Conservation (phyloP, 805 yeast genomes). For the Dipodascus geniculatus region DNA sequence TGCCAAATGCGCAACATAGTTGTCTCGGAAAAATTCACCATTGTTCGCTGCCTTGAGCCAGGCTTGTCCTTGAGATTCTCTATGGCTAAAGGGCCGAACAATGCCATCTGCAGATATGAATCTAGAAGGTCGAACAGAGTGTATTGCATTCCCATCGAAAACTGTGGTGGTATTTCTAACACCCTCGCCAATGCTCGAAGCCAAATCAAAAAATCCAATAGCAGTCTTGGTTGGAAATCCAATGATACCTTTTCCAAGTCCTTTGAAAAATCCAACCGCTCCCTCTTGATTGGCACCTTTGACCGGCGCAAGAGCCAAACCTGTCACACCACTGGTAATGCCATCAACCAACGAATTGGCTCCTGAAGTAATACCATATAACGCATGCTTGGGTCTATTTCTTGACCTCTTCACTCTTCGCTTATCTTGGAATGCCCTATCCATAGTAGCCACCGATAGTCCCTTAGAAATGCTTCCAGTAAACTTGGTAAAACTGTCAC, state of each 20-base stretch:
- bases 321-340: slow-evolving; percentile 75
- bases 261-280: slow-evolving; percentile 83
- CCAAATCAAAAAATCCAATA: slow-evolving; percentile 85
- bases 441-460: slow-evolving; percentile 80
- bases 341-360: slow-evolving; percentile 85
- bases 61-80: slow-evolving; percentile 89
- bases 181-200: slow-evolving; percentile 88
- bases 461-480: slow-evolving; percentile 95
- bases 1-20: slow-evolving; percentile 75
- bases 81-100: slow-evolving; percentile 59
- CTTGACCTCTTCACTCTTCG: slow-evolving; percentile 43
- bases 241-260: slow-evolving; percentile 86
- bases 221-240: slow-evolving; percentile 97
- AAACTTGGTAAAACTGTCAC: slow-evolving; percentile 85
- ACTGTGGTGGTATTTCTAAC: slow-evolving; percentile 86
- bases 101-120: slow-evolving; percentile 58
- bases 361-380: slow-evolving; percentile 74
- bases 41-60: slow-evolving; percentile 82
- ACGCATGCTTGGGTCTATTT: slow-evolving; percentile 73
- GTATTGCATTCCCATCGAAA: slow-evolving; percentile 66
- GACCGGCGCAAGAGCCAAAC: slow-evolving; percentile 82
- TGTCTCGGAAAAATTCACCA: slow-evolving; percentile 60
- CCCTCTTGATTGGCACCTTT: slow-evolving; percentile 87
- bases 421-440: slow-evolving; percentile 68
- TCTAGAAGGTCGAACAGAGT: slow-evolving; percentile 74